Percentiles rank a stretch among this genome's conserved stretches.
Evolutionary conservation across 169 alveolate species (phyloP).

Genomic region (Eimeria sp.): DNA sequence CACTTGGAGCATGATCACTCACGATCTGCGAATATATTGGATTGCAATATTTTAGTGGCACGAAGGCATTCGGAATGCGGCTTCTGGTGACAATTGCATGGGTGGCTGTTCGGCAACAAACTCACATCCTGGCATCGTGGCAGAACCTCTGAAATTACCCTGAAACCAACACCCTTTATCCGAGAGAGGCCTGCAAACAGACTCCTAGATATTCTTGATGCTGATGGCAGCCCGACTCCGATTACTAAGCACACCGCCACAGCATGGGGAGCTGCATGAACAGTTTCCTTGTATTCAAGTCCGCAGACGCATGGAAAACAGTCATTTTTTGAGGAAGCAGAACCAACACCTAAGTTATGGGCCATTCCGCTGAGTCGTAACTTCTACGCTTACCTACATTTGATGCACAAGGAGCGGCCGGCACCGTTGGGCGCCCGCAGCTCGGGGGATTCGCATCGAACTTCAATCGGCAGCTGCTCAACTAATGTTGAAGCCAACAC

Average conservation of each 20-base stretch:
- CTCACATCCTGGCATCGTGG: background rate
- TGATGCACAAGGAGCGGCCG: background rate
- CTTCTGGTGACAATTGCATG: background rate
- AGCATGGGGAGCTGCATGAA: background rate
- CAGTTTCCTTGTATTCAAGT: background rate
- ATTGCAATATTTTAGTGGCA: background rate
- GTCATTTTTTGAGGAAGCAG: background rate
- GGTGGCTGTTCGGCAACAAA: background rate
- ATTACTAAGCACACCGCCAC: background rate
- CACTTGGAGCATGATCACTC: background rate
- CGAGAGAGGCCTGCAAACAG: background rate
- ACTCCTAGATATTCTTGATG: background rate
- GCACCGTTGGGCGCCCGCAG: background rate
- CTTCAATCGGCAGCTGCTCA: background rate
- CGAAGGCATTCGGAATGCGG: background rate
- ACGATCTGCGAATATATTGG: slow-evolving; percentile 2
- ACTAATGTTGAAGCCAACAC: background rate
- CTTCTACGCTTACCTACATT: background rate
- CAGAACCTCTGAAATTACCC: background rate
- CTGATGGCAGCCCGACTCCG: background rate
- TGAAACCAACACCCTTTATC: background rate
- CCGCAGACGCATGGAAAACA: background rate
- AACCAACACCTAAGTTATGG: background rate
- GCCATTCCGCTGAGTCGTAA: background rate
- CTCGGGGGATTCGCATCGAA: background rate